phyloP scores from a whole-genome alignment of 1,284 basidiomycete species.

The Fomitopsis schrenkii region DNA sequence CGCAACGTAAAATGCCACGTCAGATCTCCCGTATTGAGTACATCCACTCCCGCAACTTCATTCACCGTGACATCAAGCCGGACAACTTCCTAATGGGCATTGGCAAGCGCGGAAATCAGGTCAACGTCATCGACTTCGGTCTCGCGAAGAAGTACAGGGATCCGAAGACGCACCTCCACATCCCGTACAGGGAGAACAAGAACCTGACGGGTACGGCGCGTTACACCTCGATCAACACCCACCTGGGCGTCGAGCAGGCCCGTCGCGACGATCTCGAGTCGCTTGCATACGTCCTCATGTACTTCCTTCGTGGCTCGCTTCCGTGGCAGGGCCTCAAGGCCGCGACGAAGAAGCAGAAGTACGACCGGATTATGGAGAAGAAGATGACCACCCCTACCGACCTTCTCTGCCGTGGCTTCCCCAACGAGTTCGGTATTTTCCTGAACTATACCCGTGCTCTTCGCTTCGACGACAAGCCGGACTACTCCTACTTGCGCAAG shows the following conservation, averaged over 20 bases:
- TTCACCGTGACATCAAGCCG: slow-evolving; percentile 99
- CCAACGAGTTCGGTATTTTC: slow-evolving; percentile 97
- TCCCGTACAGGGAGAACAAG: slow-evolving; percentile 99
- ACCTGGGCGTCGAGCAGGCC: slow-evolving; percentile 95
- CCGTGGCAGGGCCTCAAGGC: slow-evolving; percentile 99
- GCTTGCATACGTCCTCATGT: slow-evolving; percentile 96
- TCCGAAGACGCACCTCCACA: slow-evolving; percentile 99
- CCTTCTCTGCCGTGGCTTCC: slow-evolving; percentile 93
- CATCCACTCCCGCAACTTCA: slow-evolving; percentile 99
- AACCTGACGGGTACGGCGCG: slow-evolving; percentile 98
- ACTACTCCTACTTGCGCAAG: slow-evolving; percentile 97
- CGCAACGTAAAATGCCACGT: slow-evolving; percentile 8
- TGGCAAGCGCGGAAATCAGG: slow-evolving; percentile 98
- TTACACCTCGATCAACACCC: slow-evolving; percentile 99
- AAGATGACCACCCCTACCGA: slow-evolving; percentile 99
- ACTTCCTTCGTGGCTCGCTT: slow-evolving; percentile 94
- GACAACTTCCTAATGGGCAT: slow-evolving; percentile 99
- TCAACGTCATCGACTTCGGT: slow-evolving; percentile 99
- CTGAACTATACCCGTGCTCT: slow-evolving; percentile 96
- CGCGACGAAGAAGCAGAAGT: slow-evolving; percentile 99
- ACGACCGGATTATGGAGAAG: slow-evolving; percentile 99
- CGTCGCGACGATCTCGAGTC: slow-evolving; percentile 96
- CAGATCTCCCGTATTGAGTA: slow-evolving; percentile 99
- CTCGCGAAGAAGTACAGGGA: slow-evolving; percentile 99
- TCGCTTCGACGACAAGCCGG: slow-evolving; percentile 97